Base-by-base conservation (phyloP, 495 filamentous ascomycete species). In the Cercophora scortea region DNA sequence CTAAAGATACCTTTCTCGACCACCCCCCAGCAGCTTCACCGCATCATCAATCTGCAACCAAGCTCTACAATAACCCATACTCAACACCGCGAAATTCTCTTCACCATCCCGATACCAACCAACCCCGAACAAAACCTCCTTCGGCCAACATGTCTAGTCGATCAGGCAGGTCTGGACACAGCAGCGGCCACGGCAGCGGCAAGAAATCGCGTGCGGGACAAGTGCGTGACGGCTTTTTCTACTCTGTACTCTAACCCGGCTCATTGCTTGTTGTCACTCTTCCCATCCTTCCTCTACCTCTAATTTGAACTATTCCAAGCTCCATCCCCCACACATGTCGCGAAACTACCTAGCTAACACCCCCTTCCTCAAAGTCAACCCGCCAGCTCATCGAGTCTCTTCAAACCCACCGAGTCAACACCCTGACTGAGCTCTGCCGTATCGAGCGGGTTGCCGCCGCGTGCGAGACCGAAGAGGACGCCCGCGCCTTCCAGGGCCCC, bases 351-450 rank as follows among this genome's bases (percentile, higher is more conserved):
- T 40, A 40, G n/a, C 41, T 18, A 42, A 42, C 41, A 16, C 15
- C 5, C 17, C 41, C 12, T 6, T 42, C 8, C 41, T 3, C 3
- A 64, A 60, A 62, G 13, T 68, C 69, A 0, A 50, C 56, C 42
- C 61, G 64, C 34, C 69, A 76, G 44, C 67, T 77, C 36, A 76
- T 77, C 42, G 70, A 76, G 18, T 75, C 73, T 4, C 72, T 90
- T 9, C 73, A 71, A 15, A 80, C 82, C 8, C 84, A 83, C 53
- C 77, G 80, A 8, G 70, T 88, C 61, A 90, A 88, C 62, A 89
- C 86, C 10, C 67, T 90, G 8, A 84, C 83, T 2, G 86, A 88
- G 50, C 74, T 90, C 17, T 82, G 87, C 58, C 83, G 85, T 8
- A 84, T 89, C 60, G 87, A 90, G 65, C 79, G 80, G 19, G 71